Conservation (phyloP, 2,329 filamentous ascomycete genomes). For the Clarireedia paspali region DNA sequence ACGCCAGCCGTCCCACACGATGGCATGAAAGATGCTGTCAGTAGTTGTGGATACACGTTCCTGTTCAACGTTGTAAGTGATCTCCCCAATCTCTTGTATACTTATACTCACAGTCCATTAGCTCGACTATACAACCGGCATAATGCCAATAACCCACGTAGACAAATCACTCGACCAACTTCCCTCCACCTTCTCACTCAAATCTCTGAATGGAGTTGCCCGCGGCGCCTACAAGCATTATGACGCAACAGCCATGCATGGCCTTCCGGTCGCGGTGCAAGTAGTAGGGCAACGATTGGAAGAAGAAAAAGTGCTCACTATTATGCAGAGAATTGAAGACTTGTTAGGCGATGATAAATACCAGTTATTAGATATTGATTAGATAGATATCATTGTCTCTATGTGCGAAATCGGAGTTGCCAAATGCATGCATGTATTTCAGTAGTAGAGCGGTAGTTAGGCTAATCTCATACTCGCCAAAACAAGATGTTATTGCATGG, state of each 20-base stretch:
- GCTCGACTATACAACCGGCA: slow-evolving; percentile 79
- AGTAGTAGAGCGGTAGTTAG: not conserved
- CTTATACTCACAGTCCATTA: slow-evolving; percentile 26
- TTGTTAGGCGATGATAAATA: slow-evolving; percentile 56
- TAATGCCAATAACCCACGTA: slow-evolving; percentile 80
- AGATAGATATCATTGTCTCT: not conserved
- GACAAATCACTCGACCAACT: slow-evolving; percentile 61
- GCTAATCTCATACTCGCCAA: not conserved
- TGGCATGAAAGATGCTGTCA: slow-evolving; percentile 78
- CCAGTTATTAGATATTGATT: slow-evolving; percentile 37
- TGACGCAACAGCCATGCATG: slow-evolving; percentile 74
- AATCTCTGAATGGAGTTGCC: slow-evolving; percentile 69
- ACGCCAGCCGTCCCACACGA: slow-evolving; percentile 82
- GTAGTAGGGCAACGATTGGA: slow-evolving; percentile 28
- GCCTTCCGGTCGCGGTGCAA: slow-evolving; percentile 70
- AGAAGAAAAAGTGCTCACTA: slow-evolving; percentile 30
- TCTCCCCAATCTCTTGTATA: not conserved
- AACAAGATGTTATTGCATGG: not conserved
- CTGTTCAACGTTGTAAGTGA: slow-evolving; percentile 72
- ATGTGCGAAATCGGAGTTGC: slow-evolving; percentile 1
- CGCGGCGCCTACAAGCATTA: slow-evolving; percentile 81
- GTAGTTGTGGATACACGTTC: slow-evolving; percentile 88
- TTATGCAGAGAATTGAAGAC: slow-evolving; percentile 52
- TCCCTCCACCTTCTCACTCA: slow-evolving; percentile 50
- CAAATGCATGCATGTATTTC: not conserved